Percentiles rank a stretch among this genome's conserved stretches.
Evolutionary conservation across 192 early-diverging fungal species (phyloP).

Genomic region (Umbelopsis sp.): DNA sequence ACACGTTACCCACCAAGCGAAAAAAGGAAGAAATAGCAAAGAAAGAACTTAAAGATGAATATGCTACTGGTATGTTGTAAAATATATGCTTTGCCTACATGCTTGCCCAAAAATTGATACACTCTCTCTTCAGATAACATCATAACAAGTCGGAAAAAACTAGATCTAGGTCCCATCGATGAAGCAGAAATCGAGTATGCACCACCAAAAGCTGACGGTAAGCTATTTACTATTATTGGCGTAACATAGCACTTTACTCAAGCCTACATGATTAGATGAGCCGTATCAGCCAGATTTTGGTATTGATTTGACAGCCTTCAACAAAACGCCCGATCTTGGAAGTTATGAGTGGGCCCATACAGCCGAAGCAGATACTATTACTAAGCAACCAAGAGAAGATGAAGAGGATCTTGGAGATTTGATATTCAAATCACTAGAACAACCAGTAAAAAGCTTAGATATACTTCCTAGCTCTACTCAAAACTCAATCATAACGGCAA

Average conservation of each 20-base stretch:
- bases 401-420: neutral
- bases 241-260: no score
- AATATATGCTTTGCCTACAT: neutral
- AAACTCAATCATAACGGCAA: neutral
- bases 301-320: neutral
- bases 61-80: neutral
- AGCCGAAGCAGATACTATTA: neutral
- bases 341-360: neutral
- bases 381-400: neutral
- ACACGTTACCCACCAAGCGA: neutral
- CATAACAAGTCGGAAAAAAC: neutral
- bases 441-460: neutral
- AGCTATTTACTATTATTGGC: no score
- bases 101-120: neutral
- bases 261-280: neutral
- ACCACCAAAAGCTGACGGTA: conserved; percentile 13
- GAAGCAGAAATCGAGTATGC: conserved; percentile 14
- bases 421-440: conserved; percentile 5
- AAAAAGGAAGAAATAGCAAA: neutral
- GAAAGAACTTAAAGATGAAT: neutral
- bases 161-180: conserved; percentile 7
- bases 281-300: conserved; percentile 3
- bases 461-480: neutral
- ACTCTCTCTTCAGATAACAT: neutral
- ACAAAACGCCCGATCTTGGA: neutral